phyloP scores from a whole-genome alignment of 805 yeast genomes.

The Lipomyces orientalis region DNA sequence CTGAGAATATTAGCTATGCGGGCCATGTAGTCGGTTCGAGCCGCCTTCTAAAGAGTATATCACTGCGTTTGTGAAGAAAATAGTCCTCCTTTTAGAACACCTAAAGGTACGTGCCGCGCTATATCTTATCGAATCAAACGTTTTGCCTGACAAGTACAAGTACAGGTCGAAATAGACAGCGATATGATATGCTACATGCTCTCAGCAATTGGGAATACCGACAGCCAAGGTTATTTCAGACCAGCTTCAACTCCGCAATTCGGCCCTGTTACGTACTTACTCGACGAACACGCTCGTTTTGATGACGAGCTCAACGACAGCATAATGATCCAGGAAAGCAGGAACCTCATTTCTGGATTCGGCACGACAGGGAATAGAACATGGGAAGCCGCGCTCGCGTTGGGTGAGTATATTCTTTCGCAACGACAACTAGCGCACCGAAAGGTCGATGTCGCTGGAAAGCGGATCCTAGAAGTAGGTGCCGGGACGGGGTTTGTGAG shows the following conservation, averaged over 20 bases:
- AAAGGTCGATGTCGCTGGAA: constrained; percentile 27
- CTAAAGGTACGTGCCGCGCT: constrained; percentile 3
- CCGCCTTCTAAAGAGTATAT: not conserved
- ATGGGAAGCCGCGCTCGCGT: constrained; percentile 87
- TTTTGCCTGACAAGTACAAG: not conserved
- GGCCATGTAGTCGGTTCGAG: not conserved
- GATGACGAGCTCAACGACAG: not conserved
- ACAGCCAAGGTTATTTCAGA: not conserved
- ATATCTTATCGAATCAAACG: not conserved
- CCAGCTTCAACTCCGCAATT: constrained; percentile 6
- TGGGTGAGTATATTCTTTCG: constrained; percentile 57
- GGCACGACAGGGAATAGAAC: constrained; percentile 91
- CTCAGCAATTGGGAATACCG: not conserved
- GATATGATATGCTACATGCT: not conserved
- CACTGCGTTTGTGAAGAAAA: not conserved
- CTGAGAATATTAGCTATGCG: not conserved
- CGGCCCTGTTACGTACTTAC: constrained; percentile 25
- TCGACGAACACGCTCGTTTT: not conserved
- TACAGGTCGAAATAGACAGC: not conserved
- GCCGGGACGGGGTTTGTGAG: constrained; percentile 89
- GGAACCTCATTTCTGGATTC: constrained; percentile 41
- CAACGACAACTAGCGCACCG: not conserved
- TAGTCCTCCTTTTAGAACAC: constrained; percentile 8
- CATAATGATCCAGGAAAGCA: constrained; percentile 39
- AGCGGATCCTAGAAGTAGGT: constrained; percentile 71